phyloP scores from a whole-genome alignment of 1,139 yeast genomes.

The Diutina catenulata region DNA sequence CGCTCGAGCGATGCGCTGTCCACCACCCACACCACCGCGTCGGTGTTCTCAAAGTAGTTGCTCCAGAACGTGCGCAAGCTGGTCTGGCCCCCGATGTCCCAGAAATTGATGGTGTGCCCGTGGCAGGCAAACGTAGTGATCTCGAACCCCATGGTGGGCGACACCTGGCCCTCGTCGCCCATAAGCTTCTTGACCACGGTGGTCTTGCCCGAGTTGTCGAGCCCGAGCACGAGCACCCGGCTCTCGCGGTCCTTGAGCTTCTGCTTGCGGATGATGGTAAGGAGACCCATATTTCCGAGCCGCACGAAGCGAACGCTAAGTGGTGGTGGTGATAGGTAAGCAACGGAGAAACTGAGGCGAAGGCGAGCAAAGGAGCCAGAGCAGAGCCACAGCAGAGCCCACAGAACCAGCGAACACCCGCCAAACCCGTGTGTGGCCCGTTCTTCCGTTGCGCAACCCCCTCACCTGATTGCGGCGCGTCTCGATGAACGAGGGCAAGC shows the following conservation, averaged over 20 bases:
- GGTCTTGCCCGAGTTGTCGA: conserved; percentile 87
- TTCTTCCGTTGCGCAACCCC: too few relatives aligned
- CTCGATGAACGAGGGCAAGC: neutral
- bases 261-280: conserved; percentile 73
- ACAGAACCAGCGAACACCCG: too few relatives aligned
- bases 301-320: too few relatives aligned
- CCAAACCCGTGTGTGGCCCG: too few relatives aligned
- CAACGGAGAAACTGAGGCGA: too few relatives aligned
- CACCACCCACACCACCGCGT: conserved; percentile 84
- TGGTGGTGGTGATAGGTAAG: too few relatives aligned
- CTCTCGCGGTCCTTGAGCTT: conserved; percentile 70
- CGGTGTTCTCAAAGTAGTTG: conserved; percentile 80
- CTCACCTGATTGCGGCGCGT: too few relatives aligned
- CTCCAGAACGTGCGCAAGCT: conserved; percentile 79
- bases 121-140: conserved; percentile 28
- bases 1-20: conserved; percentile 58
- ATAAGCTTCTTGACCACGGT: conserved; percentile 60
- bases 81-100: conserved; percentile 90
- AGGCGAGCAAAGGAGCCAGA: too few relatives aligned
- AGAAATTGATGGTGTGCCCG: conserved; percentile 31
- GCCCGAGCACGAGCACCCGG: conserved; percentile 64
- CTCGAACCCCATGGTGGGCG: conserved; percentile 46
- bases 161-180: conserved; percentile 23
- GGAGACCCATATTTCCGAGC: conserved; percentile 60
- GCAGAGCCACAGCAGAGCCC: too few relatives aligned